A percentile compares a stretch with the other conserved stretches of the same genome.
phyloP scores from a whole-genome alignment of 108 stramenopile species.

The Cyclostephanos tholiformis region DNA sequence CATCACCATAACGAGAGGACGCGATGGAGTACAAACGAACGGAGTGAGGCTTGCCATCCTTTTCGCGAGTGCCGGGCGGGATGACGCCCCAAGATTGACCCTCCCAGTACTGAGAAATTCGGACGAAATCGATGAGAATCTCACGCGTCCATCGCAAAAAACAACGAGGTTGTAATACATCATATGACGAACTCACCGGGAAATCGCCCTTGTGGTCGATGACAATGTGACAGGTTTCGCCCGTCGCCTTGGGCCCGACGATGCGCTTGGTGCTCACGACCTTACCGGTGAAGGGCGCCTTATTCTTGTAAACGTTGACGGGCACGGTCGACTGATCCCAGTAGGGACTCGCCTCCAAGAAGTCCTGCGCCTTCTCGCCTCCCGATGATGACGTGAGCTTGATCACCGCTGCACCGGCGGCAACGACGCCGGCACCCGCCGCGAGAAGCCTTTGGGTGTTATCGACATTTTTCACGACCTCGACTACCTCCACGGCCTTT shows the following conservation, averaged over 20 bases:
- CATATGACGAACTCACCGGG: slow-evolving; percentile 37
- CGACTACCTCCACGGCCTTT: slow-evolving; percentile 64
- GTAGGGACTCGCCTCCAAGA: slow-evolving; percentile 84
- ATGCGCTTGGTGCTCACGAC: slow-evolving; percentile 82
- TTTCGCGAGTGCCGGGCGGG: slow-evolving; percentile 90
- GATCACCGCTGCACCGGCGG: slow-evolving; percentile 61
- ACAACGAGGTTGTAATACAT: not conserved
- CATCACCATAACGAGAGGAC: slow-evolving; percentile 97
- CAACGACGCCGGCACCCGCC: slow-evolving; percentile 67
- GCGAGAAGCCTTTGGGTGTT: slow-evolving; percentile 69
- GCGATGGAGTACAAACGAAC: slow-evolving; percentile 98
- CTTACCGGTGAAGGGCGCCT: slow-evolving; percentile 75
- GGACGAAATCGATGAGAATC: not conserved
- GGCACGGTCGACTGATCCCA: slow-evolving; percentile 76
- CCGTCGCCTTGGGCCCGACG: slow-evolving; percentile 82
- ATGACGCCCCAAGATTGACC: slow-evolving; percentile 92
- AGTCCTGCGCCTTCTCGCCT: slow-evolving; percentile 57
- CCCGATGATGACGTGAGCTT: slow-evolving; percentile 28
- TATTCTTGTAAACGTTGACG: slow-evolving; percentile 84
- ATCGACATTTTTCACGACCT: slow-evolving; percentile 61
- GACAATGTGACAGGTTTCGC: slow-evolving; percentile 79
- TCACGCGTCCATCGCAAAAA: not conserved
- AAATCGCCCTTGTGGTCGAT: slow-evolving; percentile 83
- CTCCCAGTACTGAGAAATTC: slow-evolving; percentile 66
- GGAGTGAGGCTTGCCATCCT: slow-evolving; percentile 97